Evolutionary conservation across 768 basidiomycete species (phyloP).

Genomic region (Mrakia frigida): DNA sequence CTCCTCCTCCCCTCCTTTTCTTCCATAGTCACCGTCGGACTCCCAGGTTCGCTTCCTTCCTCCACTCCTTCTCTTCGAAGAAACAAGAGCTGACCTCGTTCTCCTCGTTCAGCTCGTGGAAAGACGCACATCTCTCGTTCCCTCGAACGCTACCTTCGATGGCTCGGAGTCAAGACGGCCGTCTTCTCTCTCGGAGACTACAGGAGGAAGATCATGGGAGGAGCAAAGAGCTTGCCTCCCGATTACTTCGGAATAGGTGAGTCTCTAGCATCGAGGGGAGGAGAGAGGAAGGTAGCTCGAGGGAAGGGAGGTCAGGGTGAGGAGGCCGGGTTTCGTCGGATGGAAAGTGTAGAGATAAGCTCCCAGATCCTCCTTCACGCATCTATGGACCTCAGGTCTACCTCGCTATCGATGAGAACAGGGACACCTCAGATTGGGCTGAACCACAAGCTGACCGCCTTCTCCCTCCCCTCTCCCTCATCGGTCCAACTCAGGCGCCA

Average conservation of each 20-base stretch:
- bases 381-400: too few relatives aligned
- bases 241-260: constrained; percentile 86
- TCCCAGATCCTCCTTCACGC: too few relatives aligned
- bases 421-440: too few relatives aligned
- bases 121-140: constrained; percentile 96
- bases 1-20: not conserved
- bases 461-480: not conserved
- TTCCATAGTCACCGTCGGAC: constrained; percentile 73
- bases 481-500: constrained; percentile 45
- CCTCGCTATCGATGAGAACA: too few relatives aligned
- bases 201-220: constrained; percentile 80
- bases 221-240: constrained; percentile 75
- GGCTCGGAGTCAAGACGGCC: constrained; percentile 95
- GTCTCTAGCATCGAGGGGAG: constrained; percentile 30
- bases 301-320: not conserved
- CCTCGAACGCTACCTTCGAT: constrained; percentile 92
- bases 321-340: not conserved
- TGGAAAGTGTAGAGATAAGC: not conserved
- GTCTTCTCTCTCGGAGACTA: constrained; percentile 95
- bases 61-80: not conserved
- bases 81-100: not conserved
- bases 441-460: too few relatives aligned
- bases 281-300: too few relatives aligned
- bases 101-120: constrained; percentile 58
- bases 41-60: constrained; percentile 53